Evolutionary conservation across 805 yeast genomes (phyloP).

Genomic region (Yamadazyma endophytica): DNA sequence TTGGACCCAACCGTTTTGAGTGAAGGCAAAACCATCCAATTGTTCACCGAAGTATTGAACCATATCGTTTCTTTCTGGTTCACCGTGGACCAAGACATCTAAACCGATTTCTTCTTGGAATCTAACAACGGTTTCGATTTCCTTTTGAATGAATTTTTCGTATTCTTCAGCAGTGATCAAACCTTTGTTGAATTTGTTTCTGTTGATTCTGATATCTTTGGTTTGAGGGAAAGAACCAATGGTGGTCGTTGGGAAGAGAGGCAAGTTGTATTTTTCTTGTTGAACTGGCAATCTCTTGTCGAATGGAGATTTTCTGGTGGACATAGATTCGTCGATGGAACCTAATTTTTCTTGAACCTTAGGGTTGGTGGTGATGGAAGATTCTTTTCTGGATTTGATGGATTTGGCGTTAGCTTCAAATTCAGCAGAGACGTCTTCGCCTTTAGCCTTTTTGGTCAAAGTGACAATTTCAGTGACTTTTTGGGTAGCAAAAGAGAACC

Average conservation of each 20-base stretch:
- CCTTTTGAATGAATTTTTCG: conserved; percentile 94
- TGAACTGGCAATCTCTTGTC: conserved; percentile 83
- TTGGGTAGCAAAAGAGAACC: conserved; percentile 98
- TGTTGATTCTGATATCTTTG: conserved; percentile 96
- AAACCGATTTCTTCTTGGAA: conserved; percentile 99
- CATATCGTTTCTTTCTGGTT: conserved; percentile 99
- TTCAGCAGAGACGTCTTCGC: conserved; percentile 71
- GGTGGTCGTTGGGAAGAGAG: conserved; percentile 99
- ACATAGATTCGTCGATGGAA: conserved; percentile 66
- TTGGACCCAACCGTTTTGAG: conserved; percentile 99
- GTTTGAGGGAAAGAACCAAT: conserved; percentile 99
- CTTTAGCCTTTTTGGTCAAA: conserved; percentile 82
- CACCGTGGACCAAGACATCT: conserved; percentile 99
- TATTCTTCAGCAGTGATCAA: conserved; percentile 91
- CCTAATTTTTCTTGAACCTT: conserved; percentile 86
- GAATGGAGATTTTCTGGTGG: conserved; percentile 86
- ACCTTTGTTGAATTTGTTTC: conserved; percentile 98
- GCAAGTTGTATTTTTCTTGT: conserved; percentile 83
- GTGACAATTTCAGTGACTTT: conserved; percentile 88
- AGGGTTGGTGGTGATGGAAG: conserved; percentile 86
- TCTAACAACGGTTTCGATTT: conserved; percentile 91
- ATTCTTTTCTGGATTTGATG: conserved; percentile 78
- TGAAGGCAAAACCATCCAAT: conserved; percentile 96
- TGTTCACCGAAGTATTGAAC: conserved; percentile 99
- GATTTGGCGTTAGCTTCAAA: conserved; percentile 85